Evolutionary conservation across 2,329 filamentous ascomycete genomes (phyloP).

Genomic region (Clarireedia hainanense): DNA sequence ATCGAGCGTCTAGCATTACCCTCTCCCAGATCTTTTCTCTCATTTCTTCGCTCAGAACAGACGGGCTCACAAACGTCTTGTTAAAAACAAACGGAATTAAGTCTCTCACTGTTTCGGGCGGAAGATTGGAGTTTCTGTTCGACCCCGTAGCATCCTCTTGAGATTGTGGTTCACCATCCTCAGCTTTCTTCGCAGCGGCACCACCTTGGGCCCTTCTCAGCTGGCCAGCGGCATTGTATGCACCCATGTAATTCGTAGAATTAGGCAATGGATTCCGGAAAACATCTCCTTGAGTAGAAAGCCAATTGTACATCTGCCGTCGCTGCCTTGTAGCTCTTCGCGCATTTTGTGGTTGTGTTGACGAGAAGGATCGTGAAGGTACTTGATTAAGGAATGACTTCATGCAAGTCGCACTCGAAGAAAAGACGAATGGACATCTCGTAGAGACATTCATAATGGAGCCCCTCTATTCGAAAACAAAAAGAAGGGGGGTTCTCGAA

Average conservation of each 20-base stretch:
- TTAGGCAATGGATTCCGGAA: conserved; percentile 23
- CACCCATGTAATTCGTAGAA: conserved; percentile 28
- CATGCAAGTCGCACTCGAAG: conserved; percentile 15
- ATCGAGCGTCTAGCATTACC: conserved; percentile 47
- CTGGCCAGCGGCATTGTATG: conserved; percentile 24
- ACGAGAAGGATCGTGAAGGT: conserved; percentile 27
- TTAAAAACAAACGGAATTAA: conserved; percentile 55
- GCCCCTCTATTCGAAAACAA: background rate
- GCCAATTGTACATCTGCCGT: conserved; percentile 25
- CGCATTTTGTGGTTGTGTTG: conserved; percentile 19
- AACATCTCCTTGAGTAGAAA: conserved; percentile 21
- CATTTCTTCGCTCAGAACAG: conserved; percentile 56
- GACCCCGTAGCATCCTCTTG: conserved; percentile 3
- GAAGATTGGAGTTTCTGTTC: conserved; percentile 14
- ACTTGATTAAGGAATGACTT: conserved; percentile 19
- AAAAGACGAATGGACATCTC: conserved; percentile 19
- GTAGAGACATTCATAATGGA: conserved; percentile 23
- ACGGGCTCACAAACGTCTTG: conserved; percentile 48
- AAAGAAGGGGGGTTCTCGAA: background rate
- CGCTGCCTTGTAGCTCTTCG: conserved; percentile 24
- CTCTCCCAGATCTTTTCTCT: conserved; percentile 55
- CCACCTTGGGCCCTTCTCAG: conserved; percentile 21
- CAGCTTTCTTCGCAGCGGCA: background rate
- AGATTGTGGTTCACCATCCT: background rate
- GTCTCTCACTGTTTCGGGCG: conserved; percentile 18